These are phyloP conservation scores for Mortierella alpina DNA, from an alignment of 192 early-diverging fungal species.

Conservation along the genomic window DNA sequence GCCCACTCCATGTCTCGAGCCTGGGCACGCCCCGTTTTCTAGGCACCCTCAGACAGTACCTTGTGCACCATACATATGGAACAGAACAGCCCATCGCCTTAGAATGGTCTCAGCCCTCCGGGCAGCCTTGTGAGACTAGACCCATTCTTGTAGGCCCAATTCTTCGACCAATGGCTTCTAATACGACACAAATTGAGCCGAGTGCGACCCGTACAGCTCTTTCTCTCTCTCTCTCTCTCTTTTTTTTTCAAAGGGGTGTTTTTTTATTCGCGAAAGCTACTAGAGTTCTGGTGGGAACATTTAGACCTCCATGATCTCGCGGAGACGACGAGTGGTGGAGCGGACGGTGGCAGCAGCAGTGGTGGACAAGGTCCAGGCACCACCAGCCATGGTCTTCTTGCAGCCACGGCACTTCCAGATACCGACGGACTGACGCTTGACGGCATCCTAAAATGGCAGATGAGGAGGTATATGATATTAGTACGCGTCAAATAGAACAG, in stretches of 20 bases:
- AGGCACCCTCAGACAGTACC: too few species aligned
- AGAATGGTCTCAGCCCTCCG: too few species aligned
- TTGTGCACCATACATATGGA: too few species aligned
- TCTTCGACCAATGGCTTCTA: too few species aligned
- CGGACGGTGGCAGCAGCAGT: conserved; percentile 91
- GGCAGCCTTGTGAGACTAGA: too few species aligned
- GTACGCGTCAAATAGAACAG: neutral
- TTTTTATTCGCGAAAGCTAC: conserved; percentile 50
- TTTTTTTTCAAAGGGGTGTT: conserved; percentile 4
- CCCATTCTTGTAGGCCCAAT: too few species aligned
- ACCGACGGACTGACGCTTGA: conserved; percentile 94
- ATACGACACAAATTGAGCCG: too few species aligned
- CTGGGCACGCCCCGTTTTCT: too few species aligned
- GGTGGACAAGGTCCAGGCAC: conserved; percentile 97
- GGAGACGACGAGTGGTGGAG: conserved; percentile 97
- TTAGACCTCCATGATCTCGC: conserved; percentile 92
- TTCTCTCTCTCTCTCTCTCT: neutral
- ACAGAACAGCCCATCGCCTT: too few species aligned
- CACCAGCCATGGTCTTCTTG: conserved; percentile 94
- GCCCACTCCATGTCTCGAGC: too few species aligned
- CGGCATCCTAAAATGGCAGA: conserved; percentile 73
- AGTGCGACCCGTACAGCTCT: neutral
- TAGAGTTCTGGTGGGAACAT: conserved; percentile 33
- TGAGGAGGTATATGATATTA: neutral
- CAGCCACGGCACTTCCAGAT: conserved; percentile 99